These are phyloP conservation scores for Suaeda aralocaspica DNA, from an alignment of 148 eudicot species.

Conservation along the genomic window DNA sequence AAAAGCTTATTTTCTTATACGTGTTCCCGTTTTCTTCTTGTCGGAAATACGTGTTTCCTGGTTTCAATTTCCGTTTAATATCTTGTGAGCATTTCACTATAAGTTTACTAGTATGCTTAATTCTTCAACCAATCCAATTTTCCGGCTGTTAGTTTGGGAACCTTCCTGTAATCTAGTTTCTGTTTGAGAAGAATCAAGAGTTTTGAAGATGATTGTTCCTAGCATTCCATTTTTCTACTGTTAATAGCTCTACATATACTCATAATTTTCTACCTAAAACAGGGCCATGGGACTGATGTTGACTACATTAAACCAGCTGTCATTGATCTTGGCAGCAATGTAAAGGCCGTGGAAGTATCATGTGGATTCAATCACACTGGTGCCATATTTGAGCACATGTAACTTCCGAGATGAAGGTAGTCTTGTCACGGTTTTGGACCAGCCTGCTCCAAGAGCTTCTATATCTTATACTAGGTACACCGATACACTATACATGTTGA, in stretches of 20 bases:
- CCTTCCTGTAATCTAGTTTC: background rate
- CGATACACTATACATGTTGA: background rate
- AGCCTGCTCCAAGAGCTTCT: constrained; percentile 1
- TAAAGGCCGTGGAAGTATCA: constrained; percentile 71
- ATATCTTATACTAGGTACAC: constrained; percentile 11
- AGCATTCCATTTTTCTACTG: background rate
- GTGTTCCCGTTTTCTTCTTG: too few relatives aligned
- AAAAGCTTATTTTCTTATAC: too few relatives aligned
- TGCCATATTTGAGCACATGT: constrained; percentile 49
- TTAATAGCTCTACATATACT: background rate
- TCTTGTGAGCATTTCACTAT: too few relatives aligned
- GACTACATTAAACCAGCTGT: constrained; percentile 62
- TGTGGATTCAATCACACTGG: constrained; percentile 98
- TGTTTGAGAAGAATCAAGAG: background rate
- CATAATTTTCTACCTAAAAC: constrained; percentile 2
- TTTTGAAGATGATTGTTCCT: background rate
- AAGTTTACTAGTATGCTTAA: too few relatives aligned
- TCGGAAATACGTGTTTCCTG: too few relatives aligned
- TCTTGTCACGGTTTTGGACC: background rate
- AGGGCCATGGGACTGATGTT: constrained; percentile 88
- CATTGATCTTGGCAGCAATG: constrained; percentile 51
- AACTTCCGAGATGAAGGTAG: constrained; percentile 6
- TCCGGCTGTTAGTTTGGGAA: background rate
- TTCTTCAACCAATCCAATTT: background rate
- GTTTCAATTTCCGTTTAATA: too few relatives aligned